phyloP scores from a whole-genome alignment of 441 rosid genomes.

The Populus hybrid region DNA sequence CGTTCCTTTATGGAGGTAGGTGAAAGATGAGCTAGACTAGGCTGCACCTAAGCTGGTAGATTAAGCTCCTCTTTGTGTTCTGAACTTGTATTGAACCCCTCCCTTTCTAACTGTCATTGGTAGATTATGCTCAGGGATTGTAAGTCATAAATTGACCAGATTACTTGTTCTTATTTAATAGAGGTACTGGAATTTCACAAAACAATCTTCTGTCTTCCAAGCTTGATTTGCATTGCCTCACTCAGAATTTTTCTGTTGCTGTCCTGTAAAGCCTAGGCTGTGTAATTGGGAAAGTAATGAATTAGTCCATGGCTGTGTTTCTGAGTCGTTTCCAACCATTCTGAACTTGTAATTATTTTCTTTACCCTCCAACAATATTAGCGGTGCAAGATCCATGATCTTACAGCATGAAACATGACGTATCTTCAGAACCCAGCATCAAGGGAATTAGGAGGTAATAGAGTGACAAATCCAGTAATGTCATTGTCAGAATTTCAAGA shows the following conservation, averaged over 20 bases:
- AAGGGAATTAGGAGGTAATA: no score
- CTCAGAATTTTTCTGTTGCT: no score
- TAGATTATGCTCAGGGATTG: not conserved
- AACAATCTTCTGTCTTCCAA: no score
- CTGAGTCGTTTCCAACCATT: not conserved
- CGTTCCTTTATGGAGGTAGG: not conserved
- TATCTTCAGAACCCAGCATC: no score
- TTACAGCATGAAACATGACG: no score
- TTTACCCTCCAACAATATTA: no score
- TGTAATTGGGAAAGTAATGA: not conserved
- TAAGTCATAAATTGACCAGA: not conserved
- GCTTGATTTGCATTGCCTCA: not conserved
- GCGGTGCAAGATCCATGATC: no score
- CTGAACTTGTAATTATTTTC: not conserved
- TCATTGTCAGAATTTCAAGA: no score
- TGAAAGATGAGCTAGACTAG: conserved; percentile 5
- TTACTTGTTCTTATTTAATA: not conserved
- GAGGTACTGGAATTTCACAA: not conserved
- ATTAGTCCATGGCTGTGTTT: not conserved
- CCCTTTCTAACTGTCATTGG: not conserved
- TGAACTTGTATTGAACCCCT: not conserved
- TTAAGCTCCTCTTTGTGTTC: not conserved
- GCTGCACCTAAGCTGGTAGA: not conserved
- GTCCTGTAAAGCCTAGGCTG: not conserved
- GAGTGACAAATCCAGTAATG: no score